Evolutionary conservation across 345 rosid genomes (phyloP), one percentile per base, ranked within the genome.

Genomic region (Sisymbrium irio): DNA sequence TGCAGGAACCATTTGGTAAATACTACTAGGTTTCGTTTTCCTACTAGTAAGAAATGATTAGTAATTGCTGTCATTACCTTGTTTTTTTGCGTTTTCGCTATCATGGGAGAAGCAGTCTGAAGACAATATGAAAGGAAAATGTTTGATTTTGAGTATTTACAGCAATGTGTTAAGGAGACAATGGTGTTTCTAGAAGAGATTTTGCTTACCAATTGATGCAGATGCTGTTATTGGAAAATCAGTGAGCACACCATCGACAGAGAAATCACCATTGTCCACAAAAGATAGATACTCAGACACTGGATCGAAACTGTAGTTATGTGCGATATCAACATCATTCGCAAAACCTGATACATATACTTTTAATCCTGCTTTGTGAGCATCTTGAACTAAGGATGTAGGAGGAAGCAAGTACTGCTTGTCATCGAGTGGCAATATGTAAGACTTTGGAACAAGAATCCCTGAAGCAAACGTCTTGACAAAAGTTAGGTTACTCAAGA

Each of bases 381-480:
- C 95, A 84, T 87, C 89, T 42, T 33, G 33, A 30, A 30, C 33
- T 30, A 30, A 30, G 33, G 33, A 30, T 4, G 33, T 30, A 30
- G 33, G 33, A 30, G 33, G 6, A 30, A 30, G 33, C 6, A 30
- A 30, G 1, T 30, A 30, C 0, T 30, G 6, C 33, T 30, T 30
- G 33, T 4, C 33, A 30, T 30, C 33, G 5, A 30, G 33, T 30
- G 33, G 33, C 5, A 30, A 30, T 30, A 30, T 4, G 33, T 30
- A 30, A 30, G 33, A 30, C 33, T 30, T 30, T 0, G 33, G 33
- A 42, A 92, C 81, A 42, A 88, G 90, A 65, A 92, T 85, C 63
- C 94, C 96, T 22, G 94, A 83, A 63, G 94, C 89, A 84, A 92
- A 92, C 18, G 92, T 83, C 89, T 79, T 88, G 72, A 89, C 79